Base-by-base conservation (phyloP, 75 land plant genomes). In the Pseudotsuga menziesii region DNA sequence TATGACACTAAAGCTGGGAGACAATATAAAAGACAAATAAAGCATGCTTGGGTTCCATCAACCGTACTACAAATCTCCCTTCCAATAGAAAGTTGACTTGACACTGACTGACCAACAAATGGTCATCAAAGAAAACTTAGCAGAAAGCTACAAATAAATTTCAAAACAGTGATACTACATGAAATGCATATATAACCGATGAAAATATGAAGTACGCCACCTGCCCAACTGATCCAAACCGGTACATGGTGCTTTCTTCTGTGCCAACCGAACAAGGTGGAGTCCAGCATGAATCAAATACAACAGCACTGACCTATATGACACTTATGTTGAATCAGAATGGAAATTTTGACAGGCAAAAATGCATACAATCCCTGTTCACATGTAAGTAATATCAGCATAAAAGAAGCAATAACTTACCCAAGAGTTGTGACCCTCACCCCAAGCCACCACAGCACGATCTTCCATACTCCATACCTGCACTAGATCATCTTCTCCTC, bases 381-480 rank as follows among this genome's bases (percentile, higher is more conserved):
- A 62, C 26, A 62, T 62, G 8, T 62, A 11, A 62, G 26, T 22
- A 62, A 62, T 22, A 22, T 22, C 64, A 62, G 23, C 23, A 8
- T 62, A 16, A 20, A 23, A 35, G 62, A 32, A 72, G 32, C 13
- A 17, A 57, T 27, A 22, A 48, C 80, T 35, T 61, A 84, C 85
- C 85, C 85, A 84, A 60, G 85, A 84, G 70, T 81, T 84, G 62
- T 84, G 85, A 26, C 85, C 85, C 78, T 84, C 85, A 23, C 84
- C 85, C 85, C 85, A 84, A 48, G 85, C 85, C 57, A 84, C 85
- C 27, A 84, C 85, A 60, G 84, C 84, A 66, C 73, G 85, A 22
- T 84, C 85, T 77, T 84, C 85, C 85, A 84, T 84, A 59, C 85
- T 84, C 85, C 85, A 84, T 19, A 84, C 84, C 77, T 84, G 85